phyloP scores from a whole-genome alignment of 139 green algal genomes.

The Eudorina sp. region DNA sequence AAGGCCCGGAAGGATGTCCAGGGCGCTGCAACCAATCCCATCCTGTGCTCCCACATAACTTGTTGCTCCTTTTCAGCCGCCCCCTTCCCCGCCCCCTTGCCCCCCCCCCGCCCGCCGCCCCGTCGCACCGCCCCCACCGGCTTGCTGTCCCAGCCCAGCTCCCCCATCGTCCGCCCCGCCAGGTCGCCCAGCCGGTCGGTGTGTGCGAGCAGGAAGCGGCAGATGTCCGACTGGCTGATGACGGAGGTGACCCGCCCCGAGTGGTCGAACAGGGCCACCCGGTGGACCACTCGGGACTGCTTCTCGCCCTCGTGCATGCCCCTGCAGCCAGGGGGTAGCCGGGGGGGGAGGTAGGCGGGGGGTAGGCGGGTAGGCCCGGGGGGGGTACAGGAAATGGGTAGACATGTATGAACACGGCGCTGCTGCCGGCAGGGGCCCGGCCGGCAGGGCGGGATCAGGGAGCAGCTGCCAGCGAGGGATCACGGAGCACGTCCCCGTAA shows the following conservation, averaged over 20 bases:
- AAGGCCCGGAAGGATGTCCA: no score
- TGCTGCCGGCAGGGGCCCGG: no score
- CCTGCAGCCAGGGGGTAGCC: not conserved
- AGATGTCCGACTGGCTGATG: constrained; percentile 70
- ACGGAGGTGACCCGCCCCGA: constrained; percentile 56
- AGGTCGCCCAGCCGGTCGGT: constrained; percentile 51
- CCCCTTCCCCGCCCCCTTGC: not conserved
- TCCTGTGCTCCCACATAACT: not conserved
- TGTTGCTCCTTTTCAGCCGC: not conserved
- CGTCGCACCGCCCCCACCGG: not conserved
- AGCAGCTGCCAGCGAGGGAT: no score
- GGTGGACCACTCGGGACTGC: constrained; percentile 57
- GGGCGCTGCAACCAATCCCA: no score
- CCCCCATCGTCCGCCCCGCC: constrained; percentile 51
- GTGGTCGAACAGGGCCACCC: constrained; percentile 64
- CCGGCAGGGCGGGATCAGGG: no score
- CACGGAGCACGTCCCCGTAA: no score
- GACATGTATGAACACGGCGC: no score
- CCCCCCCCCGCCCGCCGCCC: not conserved
- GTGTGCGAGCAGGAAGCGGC: constrained; percentile 64
- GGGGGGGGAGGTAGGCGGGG: not conserved
- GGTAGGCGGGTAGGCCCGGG: not conserved
- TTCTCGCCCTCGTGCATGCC: constrained; percentile 47
- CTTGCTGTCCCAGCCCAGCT: constrained; percentile 69
- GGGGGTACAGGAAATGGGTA: no score